These are phyloP conservation scores for Aspergillus sclerotiicarbonarius DNA, from an alignment of 495 filamentous ascomycete genomes.

Conservation along the genomic window DNA sequence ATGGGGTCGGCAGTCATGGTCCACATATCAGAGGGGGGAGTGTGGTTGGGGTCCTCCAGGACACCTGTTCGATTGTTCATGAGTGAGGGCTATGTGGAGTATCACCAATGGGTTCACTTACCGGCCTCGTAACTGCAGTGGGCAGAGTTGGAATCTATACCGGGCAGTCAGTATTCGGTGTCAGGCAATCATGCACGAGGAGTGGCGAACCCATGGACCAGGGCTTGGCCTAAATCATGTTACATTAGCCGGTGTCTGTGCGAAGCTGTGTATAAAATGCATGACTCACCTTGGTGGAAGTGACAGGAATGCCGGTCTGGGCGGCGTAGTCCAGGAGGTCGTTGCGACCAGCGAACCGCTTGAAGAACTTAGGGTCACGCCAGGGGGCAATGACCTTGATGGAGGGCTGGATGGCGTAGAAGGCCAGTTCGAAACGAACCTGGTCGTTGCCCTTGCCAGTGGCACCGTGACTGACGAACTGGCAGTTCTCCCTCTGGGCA, in stretches of 20 bases:
- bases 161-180: neutral
- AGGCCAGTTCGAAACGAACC: slow-evolving; percentile 81
- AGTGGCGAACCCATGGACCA: slow-evolving; percentile 53
- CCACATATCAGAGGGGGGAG: slow-evolving; percentile 81
- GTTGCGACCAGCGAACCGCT: slow-evolving; percentile 77
- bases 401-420: slow-evolving; percentile 68
- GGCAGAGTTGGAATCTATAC: slow-evolving; percentile 77
- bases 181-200: neutral
- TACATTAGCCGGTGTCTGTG: slow-evolving; percentile 1
- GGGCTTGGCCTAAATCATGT: slow-evolving; percentile 54
- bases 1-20: slow-evolving; percentile 72
- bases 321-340: slow-evolving; percentile 87
- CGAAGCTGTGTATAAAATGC: neutral
- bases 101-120: slow-evolving; percentile 20
- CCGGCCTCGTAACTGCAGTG: slow-evolving; percentile 92
- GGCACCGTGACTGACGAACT: slow-evolving; percentile 73
- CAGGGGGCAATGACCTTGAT: slow-evolving; percentile 90
- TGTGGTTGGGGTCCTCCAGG: slow-evolving; percentile 49
- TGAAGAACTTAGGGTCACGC: slow-evolving; percentile 80
- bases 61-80: slow-evolving; percentile 13
- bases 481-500: slow-evolving; percentile 51
- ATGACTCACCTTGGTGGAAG: slow-evolving; percentile 63
- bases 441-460: slow-evolving; percentile 88
- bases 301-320: slow-evolving; percentile 77
- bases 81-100: neutral